Conservation (phyloP, 2,329 filamentous ascomycete species). For the Alternaria viburni region DNA sequence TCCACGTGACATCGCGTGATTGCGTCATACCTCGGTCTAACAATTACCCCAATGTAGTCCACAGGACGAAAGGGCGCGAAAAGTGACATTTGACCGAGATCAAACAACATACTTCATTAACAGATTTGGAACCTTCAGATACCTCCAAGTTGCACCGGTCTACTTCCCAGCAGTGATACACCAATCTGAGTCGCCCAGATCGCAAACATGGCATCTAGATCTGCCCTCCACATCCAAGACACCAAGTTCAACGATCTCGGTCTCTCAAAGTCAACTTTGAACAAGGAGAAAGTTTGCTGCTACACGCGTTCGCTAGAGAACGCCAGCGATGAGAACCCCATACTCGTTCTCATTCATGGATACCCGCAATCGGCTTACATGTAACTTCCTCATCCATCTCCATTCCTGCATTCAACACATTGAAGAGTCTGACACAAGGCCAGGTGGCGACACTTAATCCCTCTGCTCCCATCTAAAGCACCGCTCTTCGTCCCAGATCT, state of each 20-base stretch:
- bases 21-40: constrained; percentile 12
- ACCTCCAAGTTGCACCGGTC: neutral
- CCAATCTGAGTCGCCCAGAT: neutral
- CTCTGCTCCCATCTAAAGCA: constrained; percentile 30
- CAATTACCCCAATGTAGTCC: neutral
- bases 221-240: constrained; percentile 36
- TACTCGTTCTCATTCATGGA: constrained; percentile 42
- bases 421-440: neutral
- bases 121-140: neutral
- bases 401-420: neutral
- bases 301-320: constrained; percentile 34
- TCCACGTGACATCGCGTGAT: constrained; percentile 12
- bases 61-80: neutral
- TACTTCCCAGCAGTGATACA: neutral
- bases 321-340: constrained; percentile 35
- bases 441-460: constrained; percentile 45
- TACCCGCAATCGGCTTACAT: constrained; percentile 42
- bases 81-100: neutral
- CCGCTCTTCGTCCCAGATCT: constrained; percentile 43
- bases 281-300: constrained; percentile 32
- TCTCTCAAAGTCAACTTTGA: constrained; percentile 33
- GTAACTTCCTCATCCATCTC: constrained; percentile 12
- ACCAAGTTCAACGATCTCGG: constrained; percentile 36
- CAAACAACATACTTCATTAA: neutral
- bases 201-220: constrained; percentile 21